These are phyloP conservation scores for Fonsecaea erecta DNA, from an alignment of 2,329 filamentous ascomycete genomes.

Conservation along the genomic window DNA sequence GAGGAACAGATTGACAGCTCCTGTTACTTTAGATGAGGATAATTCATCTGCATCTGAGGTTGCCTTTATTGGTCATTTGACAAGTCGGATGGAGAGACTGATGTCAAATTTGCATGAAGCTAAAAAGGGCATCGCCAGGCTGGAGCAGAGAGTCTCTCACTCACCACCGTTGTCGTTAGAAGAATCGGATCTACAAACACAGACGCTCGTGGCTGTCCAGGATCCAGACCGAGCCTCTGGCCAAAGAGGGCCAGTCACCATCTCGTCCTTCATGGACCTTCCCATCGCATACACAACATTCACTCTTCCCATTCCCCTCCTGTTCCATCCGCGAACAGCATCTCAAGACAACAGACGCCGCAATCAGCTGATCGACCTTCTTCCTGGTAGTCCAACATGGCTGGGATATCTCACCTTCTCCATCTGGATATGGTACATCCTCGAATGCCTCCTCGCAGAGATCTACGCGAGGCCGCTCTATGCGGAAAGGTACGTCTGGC, in stretches of 20 bases:
- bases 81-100: slow-evolving; percentile 47
- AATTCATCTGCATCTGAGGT: slow-evolving; percentile 29
- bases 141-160: slow-evolving; percentile 46
- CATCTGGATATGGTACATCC: slow-evolving; percentile 54
- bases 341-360: background rate
- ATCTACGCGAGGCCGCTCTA: slow-evolving; percentile 58
- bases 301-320: slow-evolving; percentile 58
- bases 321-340: slow-evolving; percentile 24
- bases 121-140: slow-evolving; percentile 45
- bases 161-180: slow-evolving; percentile 1
- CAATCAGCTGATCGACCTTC: background rate
- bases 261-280: slow-evolving; percentile 52
- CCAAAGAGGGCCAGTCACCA: slow-evolving; percentile 22
- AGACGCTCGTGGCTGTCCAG: slow-evolving; percentile 5
- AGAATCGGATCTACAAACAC: slow-evolving; percentile 23
- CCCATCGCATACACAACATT: slow-evolving; percentile 56
- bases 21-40: slow-evolving; percentile 31
- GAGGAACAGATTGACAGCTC: background rate
- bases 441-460: slow-evolving; percentile 56
- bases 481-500: slow-evolving; percentile 52
- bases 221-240: slow-evolving; percentile 16
- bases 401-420: slow-evolving; percentile 48
- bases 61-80: slow-evolving; percentile 45
- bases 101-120: slow-evolving; percentile 49
- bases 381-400: slow-evolving; percentile 41